Evolutionary conservation across 2,329 filamentous ascomycete genomes (phyloP), one percentile per base, ranked within the genome.

Genomic region (Colletotrichum tropicale): DNA sequence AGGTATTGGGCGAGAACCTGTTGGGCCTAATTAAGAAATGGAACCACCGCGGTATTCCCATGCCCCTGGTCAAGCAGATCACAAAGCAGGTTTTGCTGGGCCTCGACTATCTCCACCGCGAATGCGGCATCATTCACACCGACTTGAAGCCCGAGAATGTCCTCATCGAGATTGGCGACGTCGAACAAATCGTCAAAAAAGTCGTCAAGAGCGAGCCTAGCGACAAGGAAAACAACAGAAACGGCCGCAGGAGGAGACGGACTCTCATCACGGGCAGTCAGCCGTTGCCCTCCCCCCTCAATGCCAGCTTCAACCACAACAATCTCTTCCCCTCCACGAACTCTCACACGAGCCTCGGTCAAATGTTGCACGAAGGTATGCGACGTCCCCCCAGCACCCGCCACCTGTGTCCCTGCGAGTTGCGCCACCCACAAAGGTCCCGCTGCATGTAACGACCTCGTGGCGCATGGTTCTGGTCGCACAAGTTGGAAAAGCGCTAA

Each of bases 51-150:
- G 97, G 97, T 65, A 98, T 99, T 74, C 97, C 97, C 58, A 98
- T 98, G 93, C 92, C 95, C 18, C 90, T 99, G 16, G 97, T 98
- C 83, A 98, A 98, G 89, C 97, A 98, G 85, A 99, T 99, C 85
- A 98, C 97, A 34, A 98, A 98, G 86, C 97, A 99, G 87, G 97
- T 98, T 12, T 90, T 99, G 64, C 91, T 99, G 32, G 97, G 97
- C 55, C 89, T 99, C 78, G 97, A 99, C 85, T 98, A 98, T 84
- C 91, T 99, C 52, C 97, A 99, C 85, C 93, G 97, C 81, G 96
- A 99, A 86, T 99, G 97, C 86, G 97, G 97, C 82, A 98, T 99
- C 86, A 98, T 99, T 82, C 97, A 99, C 86, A 98, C 97, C 76
- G 96, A 98, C 83, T 87, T 98, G 80, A 98, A 99, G 86, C 97